Evolutionary conservation across 1,139 yeast genomes (phyloP).

Genomic region (Candida pseudocylindracea): DNA sequence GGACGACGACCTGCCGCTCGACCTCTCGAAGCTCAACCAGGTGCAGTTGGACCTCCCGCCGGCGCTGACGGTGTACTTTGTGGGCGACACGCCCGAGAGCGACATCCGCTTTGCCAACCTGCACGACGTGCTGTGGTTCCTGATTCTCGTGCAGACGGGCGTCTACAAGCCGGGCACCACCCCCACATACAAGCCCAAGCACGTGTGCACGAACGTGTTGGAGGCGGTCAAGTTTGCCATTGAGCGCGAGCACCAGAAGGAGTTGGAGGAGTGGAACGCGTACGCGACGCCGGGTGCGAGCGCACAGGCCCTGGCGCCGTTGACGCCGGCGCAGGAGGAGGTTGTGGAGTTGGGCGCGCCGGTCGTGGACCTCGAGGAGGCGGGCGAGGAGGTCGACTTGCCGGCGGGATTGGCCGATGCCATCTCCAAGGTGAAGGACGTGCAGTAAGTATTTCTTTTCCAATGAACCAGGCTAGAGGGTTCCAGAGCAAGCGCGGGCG

Average conservation of each 20-base stretch:
- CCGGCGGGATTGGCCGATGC: too few species aligned
- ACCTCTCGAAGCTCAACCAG: slow-evolving; percentile 11
- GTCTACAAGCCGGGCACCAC: slow-evolving; percentile 63
- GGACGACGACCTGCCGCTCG: slow-evolving; percentile 11
- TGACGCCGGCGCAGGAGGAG: too few species aligned
- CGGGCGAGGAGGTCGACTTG: too few species aligned
- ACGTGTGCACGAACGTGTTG: slow-evolving; percentile 46
- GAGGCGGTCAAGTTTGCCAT: slow-evolving; percentile 71
- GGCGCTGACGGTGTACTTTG: slow-evolving; percentile 70
- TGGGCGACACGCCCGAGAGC: slow-evolving; percentile 85
- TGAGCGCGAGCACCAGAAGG: slow-evolving; percentile 54
- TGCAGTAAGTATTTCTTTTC: too few species aligned
- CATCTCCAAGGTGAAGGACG: too few species aligned
- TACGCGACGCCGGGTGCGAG: too few species aligned
- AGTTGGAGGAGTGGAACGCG: slow-evolving; percentile 49
- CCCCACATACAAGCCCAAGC: slow-evolving; percentile 62
- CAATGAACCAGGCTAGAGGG: too few species aligned
- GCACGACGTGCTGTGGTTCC: slow-evolving; percentile 67
- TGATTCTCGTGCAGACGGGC: slow-evolving; percentile 71
- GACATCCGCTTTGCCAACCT: slow-evolving; percentile 77
- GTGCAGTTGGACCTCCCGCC: slow-evolving; percentile 47
- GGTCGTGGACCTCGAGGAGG: too few species aligned
- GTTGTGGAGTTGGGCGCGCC: too few species aligned
- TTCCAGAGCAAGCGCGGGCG: too few species aligned
- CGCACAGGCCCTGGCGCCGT: too few species aligned